phyloP scores from a whole-genome alignment of 2,329 filamentous ascomycete species.

The Apiospora koreana region DNA sequence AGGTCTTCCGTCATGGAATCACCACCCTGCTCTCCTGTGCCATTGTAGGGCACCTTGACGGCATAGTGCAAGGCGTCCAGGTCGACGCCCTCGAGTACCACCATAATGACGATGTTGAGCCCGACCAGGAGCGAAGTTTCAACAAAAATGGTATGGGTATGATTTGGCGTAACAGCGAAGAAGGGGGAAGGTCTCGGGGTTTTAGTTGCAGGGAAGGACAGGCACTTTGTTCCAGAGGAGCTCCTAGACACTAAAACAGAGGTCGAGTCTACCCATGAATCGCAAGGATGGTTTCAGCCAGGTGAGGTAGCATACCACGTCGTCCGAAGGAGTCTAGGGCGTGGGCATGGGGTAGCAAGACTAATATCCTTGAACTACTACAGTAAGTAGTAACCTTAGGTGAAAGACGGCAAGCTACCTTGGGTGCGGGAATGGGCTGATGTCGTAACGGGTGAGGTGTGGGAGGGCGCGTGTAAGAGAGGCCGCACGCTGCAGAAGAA shows the following conservation, averaged over 20 bases:
- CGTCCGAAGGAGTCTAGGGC: neutral
- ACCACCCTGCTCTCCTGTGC: slow-evolving; percentile 64
- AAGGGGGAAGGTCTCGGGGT: neutral
- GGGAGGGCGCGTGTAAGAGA: neutral
- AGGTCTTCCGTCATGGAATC: slow-evolving; percentile 68
- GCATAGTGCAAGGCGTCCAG: slow-evolving; percentile 47
- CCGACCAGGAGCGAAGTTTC: neutral
- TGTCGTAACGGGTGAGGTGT: neutral
- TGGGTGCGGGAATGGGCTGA: neutral
- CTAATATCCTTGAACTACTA: neutral
- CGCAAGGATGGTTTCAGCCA: slow-evolving; percentile 4
- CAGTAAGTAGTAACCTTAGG: neutral
- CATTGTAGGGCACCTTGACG: slow-evolving; percentile 61
- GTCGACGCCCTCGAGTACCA: slow-evolving; percentile 33
- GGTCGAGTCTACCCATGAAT: neutral
- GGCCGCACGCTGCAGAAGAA: neutral
- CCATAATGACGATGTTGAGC: neutral
- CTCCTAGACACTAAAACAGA: neutral
- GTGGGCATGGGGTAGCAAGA: neutral
- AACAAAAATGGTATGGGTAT: neutral
- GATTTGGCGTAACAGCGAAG: neutral
- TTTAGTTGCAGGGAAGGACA: neutral
- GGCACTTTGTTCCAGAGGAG: neutral
- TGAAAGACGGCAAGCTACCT: neutral
- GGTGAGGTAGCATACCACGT: neutral